Evolutionary conservation across 192 early-diverging fungal species (phyloP), one percentile per base, ranked within the genome.

Genomic region (Rhizophagus prolifer): DNA sequence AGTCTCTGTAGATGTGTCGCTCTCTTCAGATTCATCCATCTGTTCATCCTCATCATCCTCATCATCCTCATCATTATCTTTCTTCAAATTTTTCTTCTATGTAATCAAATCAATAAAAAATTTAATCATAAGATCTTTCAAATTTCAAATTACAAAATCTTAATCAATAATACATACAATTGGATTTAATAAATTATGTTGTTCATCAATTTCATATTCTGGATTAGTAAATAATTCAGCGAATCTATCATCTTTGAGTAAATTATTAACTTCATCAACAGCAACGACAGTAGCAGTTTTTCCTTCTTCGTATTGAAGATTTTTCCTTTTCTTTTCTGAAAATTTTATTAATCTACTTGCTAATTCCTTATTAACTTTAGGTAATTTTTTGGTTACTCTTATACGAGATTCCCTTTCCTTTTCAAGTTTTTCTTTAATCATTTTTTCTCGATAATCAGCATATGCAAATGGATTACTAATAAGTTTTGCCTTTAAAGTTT

Each of bases 401-500:
- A 99, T 99, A 71, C 97, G 92, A 58, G 93, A 94, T 41, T 84
- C 91, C 71, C 92, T 85, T 74, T 96, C 91, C 82, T 96, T 91
- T 58, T 92, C 94, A 62, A 97, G 80, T 78, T 92, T 92, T 76
- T 95, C 92, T 77, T 91, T 87, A 47, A 97, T 90, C 46, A 87
- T 85, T 21, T 85, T 86, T 84, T 94, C 86, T 28, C 91, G 87
- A 88, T 95, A 95, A 79, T 97, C 95, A 31, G 96, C 94, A 82
- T 92, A 99, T 19, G 94, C 94, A 82, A 98, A 98, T 66, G 97
- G 97, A 81, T 97, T 96, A 38, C 95, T 93, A 79, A 99, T 97
- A 3, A 93, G 88, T 85, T 93, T 94, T 58, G 97, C 97, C 81
- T 76, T 28, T 67, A 44, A 71, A 58, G 25, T 28, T 63, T 63